Percentiles rank a stretch among this genome's conserved stretches.
phyloP scores from a whole-genome alignment of 1,139 yeast species.

The Keqinozyma sinolaborantium region DNA sequence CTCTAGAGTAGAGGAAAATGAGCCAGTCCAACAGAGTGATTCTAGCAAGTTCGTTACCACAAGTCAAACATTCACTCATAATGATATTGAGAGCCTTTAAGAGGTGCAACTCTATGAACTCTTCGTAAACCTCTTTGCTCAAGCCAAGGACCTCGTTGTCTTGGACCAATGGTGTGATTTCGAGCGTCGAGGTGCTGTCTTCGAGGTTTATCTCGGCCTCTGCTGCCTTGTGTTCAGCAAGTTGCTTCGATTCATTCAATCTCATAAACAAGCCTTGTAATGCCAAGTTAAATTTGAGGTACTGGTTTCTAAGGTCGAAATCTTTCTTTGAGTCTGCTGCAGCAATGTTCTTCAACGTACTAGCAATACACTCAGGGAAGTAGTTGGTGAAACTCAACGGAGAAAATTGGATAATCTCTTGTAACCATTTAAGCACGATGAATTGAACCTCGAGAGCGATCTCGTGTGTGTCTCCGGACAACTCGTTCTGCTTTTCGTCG shows the following conservation, averaged over 20 bases:
- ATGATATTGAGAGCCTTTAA: constrained; percentile 31
- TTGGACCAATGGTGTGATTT: constrained; percentile 6
- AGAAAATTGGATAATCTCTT: constrained; percentile 67
- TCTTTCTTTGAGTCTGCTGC: constrained; percentile 37
- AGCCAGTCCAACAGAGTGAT: constrained; percentile 91
- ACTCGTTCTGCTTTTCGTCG: constrained; percentile 28
- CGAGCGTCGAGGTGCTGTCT: constrained; percentile 1
- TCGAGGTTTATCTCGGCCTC: constrained; percentile 6
- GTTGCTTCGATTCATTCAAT: constrained; percentile 25
- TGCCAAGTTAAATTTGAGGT: constrained; percentile 32
- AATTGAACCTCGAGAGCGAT: constrained; percentile 73
- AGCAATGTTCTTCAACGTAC: constrained; percentile 36
- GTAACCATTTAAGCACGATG: constrained; percentile 82
- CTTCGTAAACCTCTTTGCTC: constrained; percentile 37
- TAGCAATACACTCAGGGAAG: constrained; percentile 42
- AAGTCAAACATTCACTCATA: constrained; percentile 34
- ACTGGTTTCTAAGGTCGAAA: constrained; percentile 34
- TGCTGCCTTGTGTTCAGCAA: constrained; percentile 1
- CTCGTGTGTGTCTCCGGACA: constrained; percentile 36
- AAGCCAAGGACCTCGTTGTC: constrained; percentile 27
- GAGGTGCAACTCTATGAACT: constrained; percentile 38
- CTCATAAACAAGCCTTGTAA: constrained; percentile 32
- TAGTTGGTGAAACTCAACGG: constrained; percentile 72
- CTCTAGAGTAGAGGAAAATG: constrained; percentile 72
- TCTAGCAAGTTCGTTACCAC: constrained; percentile 69